Evolutionary conservation across 2,329 filamentous ascomycete species (phyloP).

Genomic region (Diaporthe sp.): DNA sequence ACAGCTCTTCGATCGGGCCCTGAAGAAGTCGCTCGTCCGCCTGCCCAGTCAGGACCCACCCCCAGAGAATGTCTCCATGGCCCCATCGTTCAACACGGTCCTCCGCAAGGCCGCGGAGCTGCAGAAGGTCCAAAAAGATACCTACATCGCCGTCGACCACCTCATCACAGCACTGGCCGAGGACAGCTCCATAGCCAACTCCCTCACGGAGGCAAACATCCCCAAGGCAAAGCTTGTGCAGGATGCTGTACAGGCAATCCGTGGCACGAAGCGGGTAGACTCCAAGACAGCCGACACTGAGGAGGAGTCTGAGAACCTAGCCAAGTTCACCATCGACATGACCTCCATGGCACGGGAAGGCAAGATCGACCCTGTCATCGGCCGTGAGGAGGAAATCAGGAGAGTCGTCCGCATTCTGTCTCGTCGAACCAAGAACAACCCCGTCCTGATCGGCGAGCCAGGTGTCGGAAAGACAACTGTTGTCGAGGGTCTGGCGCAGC

Average conservation of each 20-base stretch:
- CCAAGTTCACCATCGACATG: conserved; percentile 99
- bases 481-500: conserved; percentile 92
- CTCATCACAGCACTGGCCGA: conserved; percentile 88
- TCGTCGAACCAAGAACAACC: conserved; percentile 97
- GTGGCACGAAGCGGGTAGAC: conserved; percentile 92
- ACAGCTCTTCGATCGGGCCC: conserved; percentile 85
- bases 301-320: conserved; percentile 91
- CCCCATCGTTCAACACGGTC: conserved; percentile 84
- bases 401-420: conserved; percentile 92
- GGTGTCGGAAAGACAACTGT: conserved; percentile 99
- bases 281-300: conserved; percentile 96
- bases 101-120: conserved; percentile 87
- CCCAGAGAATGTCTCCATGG: conserved; percentile 86
- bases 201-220: conserved; percentile 87
- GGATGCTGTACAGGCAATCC: conserved; percentile 89
- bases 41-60: conserved; percentile 95
- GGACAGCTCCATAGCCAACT: conserved; percentile 77
- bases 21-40: conserved; percentile 93
- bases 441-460: conserved; percentile 95
- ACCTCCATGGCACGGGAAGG: conserved; percentile 95
- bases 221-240: conserved; percentile 92
- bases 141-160: conserved; percentile 93
- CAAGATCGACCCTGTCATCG: conserved; percentile 97
- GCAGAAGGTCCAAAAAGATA: conserved; percentile 97
- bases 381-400: conserved; percentile 94